A percentile compares a stretch with the other conserved stretches of the same genome.
phyloP scores from a whole-genome alignment of 768 basidiomycete genomes.

The Mycena filopes region DNA sequence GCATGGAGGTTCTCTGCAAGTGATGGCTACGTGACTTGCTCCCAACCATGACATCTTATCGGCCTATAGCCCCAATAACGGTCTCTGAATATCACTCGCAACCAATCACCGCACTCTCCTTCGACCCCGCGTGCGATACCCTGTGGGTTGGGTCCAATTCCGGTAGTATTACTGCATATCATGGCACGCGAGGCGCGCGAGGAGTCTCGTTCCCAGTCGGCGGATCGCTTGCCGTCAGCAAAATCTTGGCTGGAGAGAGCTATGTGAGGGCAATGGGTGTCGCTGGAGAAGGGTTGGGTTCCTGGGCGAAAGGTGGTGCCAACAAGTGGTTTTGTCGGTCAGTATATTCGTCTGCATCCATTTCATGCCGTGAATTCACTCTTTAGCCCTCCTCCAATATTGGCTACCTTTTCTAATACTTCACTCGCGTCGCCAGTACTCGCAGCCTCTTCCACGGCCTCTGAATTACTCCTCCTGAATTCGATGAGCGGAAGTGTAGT shows the following conservation, averaged over 20 bases:
- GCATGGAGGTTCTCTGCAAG: no score
- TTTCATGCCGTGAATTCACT: constrained; percentile 10
- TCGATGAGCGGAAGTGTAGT: constrained; percentile 74
- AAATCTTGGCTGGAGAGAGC: constrained; percentile 81
- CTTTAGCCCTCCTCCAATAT: constrained; percentile 43
- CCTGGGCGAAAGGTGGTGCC: constrained; percentile 86
- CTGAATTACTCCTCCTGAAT: constrained; percentile 78
- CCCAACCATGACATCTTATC: constrained; percentile 38
- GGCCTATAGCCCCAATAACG: constrained; percentile 46
- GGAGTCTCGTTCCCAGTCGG: constrained; percentile 83
- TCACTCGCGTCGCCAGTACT: constrained; percentile 63
- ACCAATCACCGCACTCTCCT: constrained; percentile 80
- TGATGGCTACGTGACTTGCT: no score
- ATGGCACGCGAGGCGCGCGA: constrained; percentile 68
- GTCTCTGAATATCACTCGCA: constrained; percentile 51
- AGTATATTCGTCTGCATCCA: constrained; percentile 37
- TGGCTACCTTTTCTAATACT: constrained; percentile 59
- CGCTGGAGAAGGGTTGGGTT: constrained; percentile 74
- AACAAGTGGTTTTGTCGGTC: constrained; percentile 87
- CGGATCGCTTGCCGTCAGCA: constrained; percentile 73
- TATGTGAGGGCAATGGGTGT: constrained; percentile 75
- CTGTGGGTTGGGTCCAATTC: constrained; percentile 86
- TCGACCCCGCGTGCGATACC: constrained; percentile 92
- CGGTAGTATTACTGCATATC: constrained; percentile 77
- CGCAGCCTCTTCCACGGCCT: constrained; percentile 66